These are phyloP conservation scores for Neurospora sp. DNA, from an alignment of 495 filamentous ascomycete genomes.

Conservation along the genomic window DNA sequence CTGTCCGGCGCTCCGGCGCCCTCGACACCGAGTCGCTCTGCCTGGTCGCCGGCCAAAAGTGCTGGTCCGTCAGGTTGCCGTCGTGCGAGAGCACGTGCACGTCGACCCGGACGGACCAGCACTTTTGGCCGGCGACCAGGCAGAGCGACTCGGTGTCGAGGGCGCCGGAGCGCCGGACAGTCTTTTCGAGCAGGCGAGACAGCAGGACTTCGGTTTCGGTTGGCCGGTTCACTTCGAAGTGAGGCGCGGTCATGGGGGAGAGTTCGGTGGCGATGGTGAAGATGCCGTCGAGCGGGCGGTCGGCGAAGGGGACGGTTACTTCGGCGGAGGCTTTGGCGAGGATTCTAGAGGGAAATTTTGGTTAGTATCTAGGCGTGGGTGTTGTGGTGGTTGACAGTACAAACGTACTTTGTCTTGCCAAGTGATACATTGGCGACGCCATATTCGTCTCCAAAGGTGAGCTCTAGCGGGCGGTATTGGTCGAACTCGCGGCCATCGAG, in stretches of 20 bases:
- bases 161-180: conserved; percentile 81
- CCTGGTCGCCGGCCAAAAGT: no score
- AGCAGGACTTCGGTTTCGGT: conserved; percentile 74
- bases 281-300: conserved; percentile 88
- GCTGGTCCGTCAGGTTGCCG: no score
- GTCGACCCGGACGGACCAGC: conserved; percentile 81
- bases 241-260: conserved; percentile 82
- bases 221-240: conserved; percentile 77
- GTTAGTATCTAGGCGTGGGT: conserved; percentile 2
- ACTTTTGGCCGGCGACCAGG: conserved; percentile 78
- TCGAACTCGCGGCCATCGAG: conserved; percentile 76
- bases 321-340: conserved; percentile 79
- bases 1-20: no score
- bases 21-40: no score
- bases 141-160: conserved; percentile 93
- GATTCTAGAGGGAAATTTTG: conserved; percentile 42
- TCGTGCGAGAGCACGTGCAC: conserved; percentile 84
- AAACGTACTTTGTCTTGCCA: conserved; percentile 73
- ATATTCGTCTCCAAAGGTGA: conserved; percentile 83
- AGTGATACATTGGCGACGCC: conserved; percentile 81
- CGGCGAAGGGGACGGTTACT: conserved; percentile 70
- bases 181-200: conserved; percentile 80
- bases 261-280: conserved; percentile 88
- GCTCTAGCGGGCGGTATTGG: conserved; percentile 61
- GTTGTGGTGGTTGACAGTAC: background rate